Conservation (phyloP, 2,329 filamentous ascomycete species). For the Penicillium sp. region DNA sequence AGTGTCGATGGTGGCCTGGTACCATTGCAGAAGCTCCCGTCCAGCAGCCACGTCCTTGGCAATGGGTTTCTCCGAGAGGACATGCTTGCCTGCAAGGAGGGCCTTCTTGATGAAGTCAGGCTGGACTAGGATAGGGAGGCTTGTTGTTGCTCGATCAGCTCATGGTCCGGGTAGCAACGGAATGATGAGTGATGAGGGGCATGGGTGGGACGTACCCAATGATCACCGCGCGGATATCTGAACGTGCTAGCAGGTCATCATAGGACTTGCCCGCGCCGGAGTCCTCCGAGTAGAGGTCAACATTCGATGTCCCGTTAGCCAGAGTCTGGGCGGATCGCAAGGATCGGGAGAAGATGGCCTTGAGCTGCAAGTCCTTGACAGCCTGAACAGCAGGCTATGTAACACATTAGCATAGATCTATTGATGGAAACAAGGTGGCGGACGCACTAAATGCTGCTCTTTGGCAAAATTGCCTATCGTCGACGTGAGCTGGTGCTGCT, state of each 20-base stretch:
- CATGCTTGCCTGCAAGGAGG: conserved; percentile 56
- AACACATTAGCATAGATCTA: conserved; percentile 5
- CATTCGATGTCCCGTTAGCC: conserved; percentile 30
- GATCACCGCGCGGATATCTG: conserved; percentile 54
- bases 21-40: conserved; percentile 54
- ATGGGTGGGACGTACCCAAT: conserved; percentile 46
- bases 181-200: not conserved
- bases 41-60: conserved; percentile 57
- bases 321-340: conserved; percentile 55
- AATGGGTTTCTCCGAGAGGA: conserved; percentile 61
- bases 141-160: conserved; percentile 22
- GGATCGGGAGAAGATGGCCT: conserved; percentile 62
- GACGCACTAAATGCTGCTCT: conserved; percentile 56
- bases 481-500: conserved; percentile 3
- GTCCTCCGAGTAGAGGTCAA: conserved; percentile 61
- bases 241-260: conserved; percentile 49
- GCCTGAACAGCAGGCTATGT: conserved; percentile 54
- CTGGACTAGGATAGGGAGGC: conserved; percentile 56
- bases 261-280: conserved; percentile 48
- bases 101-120: conserved; percentile 55
- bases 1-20: conserved; percentile 45
- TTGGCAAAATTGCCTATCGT: conserved; percentile 56
- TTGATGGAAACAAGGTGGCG: not conserved
- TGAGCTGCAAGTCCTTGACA: conserved; percentile 49
- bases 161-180: not conserved